These are phyloP conservation scores for Sextonia rubra DNA, from an alignment of 164 flowering plant species.

Conservation along the genomic window DNA sequence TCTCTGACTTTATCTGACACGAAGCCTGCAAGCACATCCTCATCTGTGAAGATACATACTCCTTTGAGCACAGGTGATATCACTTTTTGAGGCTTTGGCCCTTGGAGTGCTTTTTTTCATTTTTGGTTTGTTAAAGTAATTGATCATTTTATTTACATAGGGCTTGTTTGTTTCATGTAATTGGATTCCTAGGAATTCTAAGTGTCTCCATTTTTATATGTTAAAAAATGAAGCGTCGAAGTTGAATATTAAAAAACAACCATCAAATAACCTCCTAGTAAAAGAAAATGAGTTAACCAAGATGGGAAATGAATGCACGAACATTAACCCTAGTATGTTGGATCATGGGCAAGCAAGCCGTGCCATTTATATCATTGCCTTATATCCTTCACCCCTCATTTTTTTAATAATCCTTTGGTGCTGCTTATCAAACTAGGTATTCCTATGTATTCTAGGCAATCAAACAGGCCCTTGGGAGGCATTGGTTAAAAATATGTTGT, in stretches of 20 bases:
- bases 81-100: background rate
- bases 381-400: background rate
- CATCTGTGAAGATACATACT: constrained; percentile 41
- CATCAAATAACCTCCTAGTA: too few relatives aligned
- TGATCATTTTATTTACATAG: background rate
- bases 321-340: too few relatives aligned
- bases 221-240: too few relatives aligned
- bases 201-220: too few relatives aligned
- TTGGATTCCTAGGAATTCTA: too few relatives aligned
- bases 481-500: background rate
- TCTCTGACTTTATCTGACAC: constrained; percentile 40
- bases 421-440: background rate
- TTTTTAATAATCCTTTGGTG: background rate
- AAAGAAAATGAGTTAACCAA: too few relatives aligned
- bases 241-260: too few relatives aligned
- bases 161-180: too few relatives aligned
- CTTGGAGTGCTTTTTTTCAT: background rate
- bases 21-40: constrained; percentile 34
- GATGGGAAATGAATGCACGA: too few relatives aligned
- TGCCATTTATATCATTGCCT: too few relatives aligned
- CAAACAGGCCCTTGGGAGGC: background rate
- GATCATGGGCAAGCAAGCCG: too few relatives aligned
- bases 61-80: constrained; percentile 41
- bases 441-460: background rate
- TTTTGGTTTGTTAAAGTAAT: background rate